A percentile compares a stretch with the other conserved stretches of the same genome.
Evolutionary conservation across 2,329 filamentous ascomycete species (phyloP).

Genomic region (Xylaria sp.): DNA sequence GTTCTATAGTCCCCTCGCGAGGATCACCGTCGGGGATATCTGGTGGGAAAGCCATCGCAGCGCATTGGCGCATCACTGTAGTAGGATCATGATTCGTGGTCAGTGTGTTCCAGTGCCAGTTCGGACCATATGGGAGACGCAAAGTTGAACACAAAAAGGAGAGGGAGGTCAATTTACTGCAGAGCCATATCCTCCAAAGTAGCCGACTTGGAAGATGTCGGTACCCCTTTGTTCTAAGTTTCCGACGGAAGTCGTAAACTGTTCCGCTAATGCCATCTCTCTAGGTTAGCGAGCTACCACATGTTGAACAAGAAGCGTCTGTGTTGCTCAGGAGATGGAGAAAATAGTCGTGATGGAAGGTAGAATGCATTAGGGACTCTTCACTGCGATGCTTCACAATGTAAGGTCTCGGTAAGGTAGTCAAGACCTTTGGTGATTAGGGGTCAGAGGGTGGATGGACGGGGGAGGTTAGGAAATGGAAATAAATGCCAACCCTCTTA

Average conservation of each 20-base stretch:
- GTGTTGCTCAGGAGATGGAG: too few relatives aligned
- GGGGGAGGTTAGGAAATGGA: not conserved
- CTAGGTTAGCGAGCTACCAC: not conserved
- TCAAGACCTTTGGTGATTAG: too few relatives aligned
- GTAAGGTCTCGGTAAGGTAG: too few relatives aligned
- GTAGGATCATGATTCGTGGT: not conserved
- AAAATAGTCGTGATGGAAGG: too few relatives aligned
- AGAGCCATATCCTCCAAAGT: constrained; percentile 16
- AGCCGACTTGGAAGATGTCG: constrained; percentile 9
- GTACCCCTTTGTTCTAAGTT: too few relatives aligned
- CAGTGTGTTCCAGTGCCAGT: not conserved
- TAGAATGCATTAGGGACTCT: too few relatives aligned
- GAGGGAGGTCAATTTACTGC: constrained; percentile 13
- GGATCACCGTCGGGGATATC: not conserved
- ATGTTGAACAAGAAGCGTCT: not conserved
- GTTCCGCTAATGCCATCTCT: not conserved
- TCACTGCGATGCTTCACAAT: too few relatives aligned
- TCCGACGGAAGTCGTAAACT: not conserved
- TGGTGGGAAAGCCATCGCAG: constrained; percentile 16
- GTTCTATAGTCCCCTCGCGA: not conserved
- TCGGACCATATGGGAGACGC: not conserved
- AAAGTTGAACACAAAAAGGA: not conserved
- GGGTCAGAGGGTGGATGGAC: not conserved
- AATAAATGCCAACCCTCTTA: not conserved
- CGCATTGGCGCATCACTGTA: constrained; percentile 16